These are phyloP conservation scores for Agaricus sinodeliciosus DNA, from an alignment of 768 basidiomycete species.

Conservation along the genomic window DNA sequence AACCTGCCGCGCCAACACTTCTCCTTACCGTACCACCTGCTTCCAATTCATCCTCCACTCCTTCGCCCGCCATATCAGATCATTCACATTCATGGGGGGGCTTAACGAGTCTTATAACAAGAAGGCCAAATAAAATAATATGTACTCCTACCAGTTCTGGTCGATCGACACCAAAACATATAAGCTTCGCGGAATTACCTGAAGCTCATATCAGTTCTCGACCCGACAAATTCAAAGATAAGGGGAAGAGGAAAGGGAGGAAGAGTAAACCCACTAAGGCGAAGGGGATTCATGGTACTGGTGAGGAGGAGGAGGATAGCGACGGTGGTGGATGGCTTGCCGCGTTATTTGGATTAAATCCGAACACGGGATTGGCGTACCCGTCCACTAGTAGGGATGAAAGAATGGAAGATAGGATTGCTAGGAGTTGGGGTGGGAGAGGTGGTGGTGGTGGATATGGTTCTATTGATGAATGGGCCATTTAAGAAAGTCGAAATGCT, in stretches of 20 bases:
- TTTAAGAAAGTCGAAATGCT: conserved; percentile 22
- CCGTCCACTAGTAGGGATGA: conserved; percentile 31
- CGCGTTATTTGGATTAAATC: conserved; percentile 14
- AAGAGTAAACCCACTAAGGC: conserved; percentile 7
- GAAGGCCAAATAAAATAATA: background rate
- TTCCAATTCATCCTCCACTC: background rate
- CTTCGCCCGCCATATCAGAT: conserved; percentile 18
- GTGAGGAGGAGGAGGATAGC: conserved; percentile 18
- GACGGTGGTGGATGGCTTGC: conserved; percentile 16
- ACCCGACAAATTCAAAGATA: conserved; percentile 27
- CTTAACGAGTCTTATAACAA: conserved; percentile 14
- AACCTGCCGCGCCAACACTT: no score
- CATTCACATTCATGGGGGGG: background rate
- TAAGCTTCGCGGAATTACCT: conserved; percentile 71
- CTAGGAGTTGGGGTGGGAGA: conserved; percentile 40
- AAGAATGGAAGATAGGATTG: conserved; percentile 45
- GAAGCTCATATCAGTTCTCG: conserved; percentile 50
- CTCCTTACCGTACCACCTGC: background rate
- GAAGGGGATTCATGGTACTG: background rate
- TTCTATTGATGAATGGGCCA: conserved; percentile 50
- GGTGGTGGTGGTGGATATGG: conserved; percentile 25
- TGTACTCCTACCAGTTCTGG: conserved; percentile 41
- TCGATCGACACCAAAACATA: conserved; percentile 59
- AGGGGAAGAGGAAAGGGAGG: conserved; percentile 23
- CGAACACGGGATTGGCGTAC: conserved; percentile 12